Conservation (phyloP, 2,329 filamentous ascomycete species). For the Xylariaceae sp. region DNA sequence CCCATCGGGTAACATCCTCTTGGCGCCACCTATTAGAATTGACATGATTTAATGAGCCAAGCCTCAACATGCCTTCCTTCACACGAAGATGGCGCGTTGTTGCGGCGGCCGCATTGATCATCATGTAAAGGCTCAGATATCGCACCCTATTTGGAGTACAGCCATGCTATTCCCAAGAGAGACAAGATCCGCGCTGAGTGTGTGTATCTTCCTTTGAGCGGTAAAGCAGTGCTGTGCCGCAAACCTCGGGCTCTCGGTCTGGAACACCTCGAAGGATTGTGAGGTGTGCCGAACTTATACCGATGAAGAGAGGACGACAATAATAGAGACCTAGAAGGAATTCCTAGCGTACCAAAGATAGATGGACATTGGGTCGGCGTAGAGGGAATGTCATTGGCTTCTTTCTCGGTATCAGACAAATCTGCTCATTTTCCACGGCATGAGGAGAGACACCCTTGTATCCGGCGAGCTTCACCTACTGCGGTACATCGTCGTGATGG, state of each 20-base stretch:
- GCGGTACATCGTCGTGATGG: no score
- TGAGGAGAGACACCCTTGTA: no score
- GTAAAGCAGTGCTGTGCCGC: slow-evolving; percentile 16
- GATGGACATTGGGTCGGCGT: neutral
- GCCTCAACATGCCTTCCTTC: slow-evolving; percentile 14
- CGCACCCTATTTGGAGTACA: no score
- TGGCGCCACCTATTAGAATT: neutral
- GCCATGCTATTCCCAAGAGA: no score
- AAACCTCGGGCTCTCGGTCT: slow-evolving; percentile 3
- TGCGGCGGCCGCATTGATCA: slow-evolving; percentile 1
- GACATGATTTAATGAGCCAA: neutral
- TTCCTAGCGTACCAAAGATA: neutral
- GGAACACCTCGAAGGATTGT: slow-evolving; percentile 6
- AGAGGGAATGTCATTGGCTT: no score
- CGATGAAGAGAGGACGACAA: no score
- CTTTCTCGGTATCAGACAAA: neutral
- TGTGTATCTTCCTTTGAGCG: slow-evolving; percentile 4
- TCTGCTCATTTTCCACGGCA: neutral
- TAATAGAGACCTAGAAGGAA: slow-evolving; percentile 9
- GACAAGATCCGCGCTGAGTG: slow-evolving; percentile 21
- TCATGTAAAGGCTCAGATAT: no score
- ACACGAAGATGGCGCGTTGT: neutral
- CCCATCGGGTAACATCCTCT: neutral
- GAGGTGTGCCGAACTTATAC: neutral
- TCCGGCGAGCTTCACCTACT: no score